phyloP scores from a whole-genome alignment of 495 filamentous ascomycete genomes.

The Staphylotrichum longicolle region DNA sequence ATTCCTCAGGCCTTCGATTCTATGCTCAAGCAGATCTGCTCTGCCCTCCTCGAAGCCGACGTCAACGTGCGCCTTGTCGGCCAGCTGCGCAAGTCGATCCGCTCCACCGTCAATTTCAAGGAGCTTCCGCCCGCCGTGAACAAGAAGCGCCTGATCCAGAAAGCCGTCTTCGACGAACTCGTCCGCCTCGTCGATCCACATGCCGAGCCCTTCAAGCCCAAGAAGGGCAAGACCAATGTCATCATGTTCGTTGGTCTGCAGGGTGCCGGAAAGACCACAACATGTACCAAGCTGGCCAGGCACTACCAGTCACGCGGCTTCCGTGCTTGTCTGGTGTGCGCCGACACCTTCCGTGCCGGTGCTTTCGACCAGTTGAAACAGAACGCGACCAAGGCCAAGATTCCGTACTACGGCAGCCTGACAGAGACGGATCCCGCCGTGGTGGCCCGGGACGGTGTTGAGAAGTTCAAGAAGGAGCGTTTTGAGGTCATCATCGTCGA shows the following conservation, averaged over 20 bases:
- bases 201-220: slow-evolving; percentile 92
- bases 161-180: slow-evolving; percentile 95
- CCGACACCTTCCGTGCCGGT: slow-evolving; percentile 97
- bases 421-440: slow-evolving; percentile 94
- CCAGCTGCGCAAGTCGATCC: slow-evolving; percentile 89
- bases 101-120: slow-evolving; percentile 85
- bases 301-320: slow-evolving; percentile 95
- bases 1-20: slow-evolving; percentile 81
- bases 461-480: slow-evolving; percentile 97
- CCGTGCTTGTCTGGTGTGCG: slow-evolving; percentile 91
- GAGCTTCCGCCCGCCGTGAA: slow-evolving; percentile 84
- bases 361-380: slow-evolving; percentile 99
- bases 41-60: slow-evolving; percentile 91
- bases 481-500: slow-evolving; percentile 99
- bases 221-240: slow-evolving; percentile 92
- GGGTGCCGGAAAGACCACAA: slow-evolving; percentile 95
- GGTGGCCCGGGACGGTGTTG: slow-evolving; percentile 90
- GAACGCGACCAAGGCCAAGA: slow-evolving; percentile 97
- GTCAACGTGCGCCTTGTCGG: slow-evolving; percentile 94
- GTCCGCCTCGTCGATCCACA: slow-evolving; percentile 95
- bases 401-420: slow-evolving; percentile 94
- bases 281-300: slow-evolving; percentile 93
- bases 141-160: slow-evolving; percentile 97
- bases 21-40: slow-evolving; percentile 97
- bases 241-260: slow-evolving; percentile 99